These are phyloP conservation scores for Metarhizium robertsii DNA, from an alignment of 2,329 filamentous ascomycete species.

Conservation along the genomic window DNA sequence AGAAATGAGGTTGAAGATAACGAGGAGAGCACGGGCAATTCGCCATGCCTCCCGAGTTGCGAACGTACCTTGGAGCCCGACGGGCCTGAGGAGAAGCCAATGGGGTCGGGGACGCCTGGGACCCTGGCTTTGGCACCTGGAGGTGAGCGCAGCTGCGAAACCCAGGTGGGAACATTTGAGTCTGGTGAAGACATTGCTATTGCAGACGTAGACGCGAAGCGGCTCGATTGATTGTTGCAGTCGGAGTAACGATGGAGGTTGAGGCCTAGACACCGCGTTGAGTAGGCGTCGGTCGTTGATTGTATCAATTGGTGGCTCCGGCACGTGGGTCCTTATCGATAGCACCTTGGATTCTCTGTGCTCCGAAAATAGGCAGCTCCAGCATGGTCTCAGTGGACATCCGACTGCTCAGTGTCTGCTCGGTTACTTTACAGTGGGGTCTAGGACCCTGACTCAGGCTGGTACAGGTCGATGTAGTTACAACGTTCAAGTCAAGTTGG, in stretches of 20 bases:
- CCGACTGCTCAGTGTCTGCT: background rate
- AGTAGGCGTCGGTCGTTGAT: background rate
- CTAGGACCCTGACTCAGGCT: background rate
- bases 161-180: slow-evolving; percentile 61
- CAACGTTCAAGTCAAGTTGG: background rate
- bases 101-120: slow-evolving; percentile 68
- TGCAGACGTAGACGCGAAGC: background rate
- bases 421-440: background rate
- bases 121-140: slow-evolving; percentile 58
- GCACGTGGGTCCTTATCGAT: slow-evolving; percentile 4
- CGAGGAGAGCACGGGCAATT: background rate
- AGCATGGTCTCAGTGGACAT: background rate
- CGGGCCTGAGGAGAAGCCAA: slow-evolving; percentile 61
- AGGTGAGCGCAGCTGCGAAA: slow-evolving; percentile 65
- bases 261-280: background rate
- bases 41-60: background rate
- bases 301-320: no score
- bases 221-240: background rate
- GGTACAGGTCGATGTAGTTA: no score
- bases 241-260: background rate
- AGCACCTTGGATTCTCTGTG: background rate
- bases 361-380: background rate
- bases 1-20: background rate
- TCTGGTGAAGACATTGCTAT: slow-evolving; percentile 20
- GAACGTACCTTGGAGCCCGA: slow-evolving; percentile 46